These are phyloP conservation scores for Bretschneidera sinensis DNA, from an alignment of 345 rosid genomes.

Conservation along the genomic window DNA sequence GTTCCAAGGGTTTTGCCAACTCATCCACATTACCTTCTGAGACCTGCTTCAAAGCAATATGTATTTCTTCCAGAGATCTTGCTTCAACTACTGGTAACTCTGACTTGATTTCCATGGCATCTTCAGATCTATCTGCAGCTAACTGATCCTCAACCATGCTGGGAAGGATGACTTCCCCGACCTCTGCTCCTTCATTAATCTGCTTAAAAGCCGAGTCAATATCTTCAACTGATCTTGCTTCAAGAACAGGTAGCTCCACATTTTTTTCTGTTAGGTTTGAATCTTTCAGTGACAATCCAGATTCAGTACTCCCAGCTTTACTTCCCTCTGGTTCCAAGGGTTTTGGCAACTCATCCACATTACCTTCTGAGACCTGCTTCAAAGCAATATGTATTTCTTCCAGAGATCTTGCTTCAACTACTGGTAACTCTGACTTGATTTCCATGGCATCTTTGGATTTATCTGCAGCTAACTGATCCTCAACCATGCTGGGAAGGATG, in stretches of 20 bases:
- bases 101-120: conserved; percentile 17
- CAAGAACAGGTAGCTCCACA: too few species aligned
- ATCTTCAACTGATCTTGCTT: conserved; percentile 53
- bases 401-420: too few species aligned
- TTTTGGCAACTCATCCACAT: too few species aligned
- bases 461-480: conserved; percentile 18
- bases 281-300: conserved; percentile 8
- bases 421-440: not conserved
- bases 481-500: too few species aligned
- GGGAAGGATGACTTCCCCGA: conserved; percentile 51
- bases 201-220: conserved; percentile 54
- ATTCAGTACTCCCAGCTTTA: conserved; percentile 11
- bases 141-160: conserved; percentile 30
- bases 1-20: not conserved
- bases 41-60: conserved; percentile 10
- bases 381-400: too few species aligned
- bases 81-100: conserved; percentile 38
- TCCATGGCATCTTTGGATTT: conserved; percentile 9
- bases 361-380: too few species aligned
- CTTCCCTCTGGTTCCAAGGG: too few species aligned
- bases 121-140: conserved; percentile 17
- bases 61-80: conserved; percentile 35
- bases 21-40: conserved; percentile 17
- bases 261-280: too few species aligned
- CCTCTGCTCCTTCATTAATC: conserved; percentile 47